Conservation (phyloP, 1,139 yeast species). For the Candida tetrigidarum region DNA sequence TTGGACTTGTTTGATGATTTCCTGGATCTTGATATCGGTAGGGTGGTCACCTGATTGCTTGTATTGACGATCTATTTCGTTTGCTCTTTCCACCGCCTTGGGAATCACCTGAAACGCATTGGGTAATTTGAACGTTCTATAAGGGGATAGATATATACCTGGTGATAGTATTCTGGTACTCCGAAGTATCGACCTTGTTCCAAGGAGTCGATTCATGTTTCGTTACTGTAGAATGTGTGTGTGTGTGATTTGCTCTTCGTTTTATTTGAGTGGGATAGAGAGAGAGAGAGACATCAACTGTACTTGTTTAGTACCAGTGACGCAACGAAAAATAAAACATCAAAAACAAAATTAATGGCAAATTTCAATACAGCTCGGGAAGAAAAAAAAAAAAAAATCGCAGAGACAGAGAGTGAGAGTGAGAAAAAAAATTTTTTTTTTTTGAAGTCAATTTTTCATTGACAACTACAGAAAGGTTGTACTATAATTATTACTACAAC, state of each 20-base stretch:
- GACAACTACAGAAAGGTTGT: neutral
- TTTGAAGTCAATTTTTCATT: conserved; percentile 1
- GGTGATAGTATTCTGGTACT: neutral
- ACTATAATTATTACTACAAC: neutral
- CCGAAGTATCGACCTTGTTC: neutral
- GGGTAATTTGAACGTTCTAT: conserved; percentile 9
- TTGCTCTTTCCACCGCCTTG: conserved; percentile 8
- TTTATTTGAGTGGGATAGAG: no score
- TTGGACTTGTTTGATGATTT: conserved; percentile 30
- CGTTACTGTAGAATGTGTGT: no score
- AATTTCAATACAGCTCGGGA: neutral
- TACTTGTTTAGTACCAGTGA: no score
- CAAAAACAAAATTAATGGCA: neutral
- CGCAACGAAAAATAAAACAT: no score
- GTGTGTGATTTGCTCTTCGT: no score
- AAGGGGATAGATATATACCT: neutral
- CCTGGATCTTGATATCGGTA: conserved; percentile 12
- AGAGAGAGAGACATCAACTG: no score
- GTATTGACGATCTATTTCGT: conserved; percentile 12
- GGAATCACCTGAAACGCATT: conserved; percentile 1
- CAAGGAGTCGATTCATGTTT: neutral
- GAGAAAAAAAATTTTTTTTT: conserved; percentile 5
- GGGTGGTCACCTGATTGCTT: conserved; percentile 10
- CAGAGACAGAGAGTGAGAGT: neutral
- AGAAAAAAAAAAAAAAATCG: conserved; percentile 1